phyloP scores from a whole-genome alignment of 495 filamentous ascomycete species.

The Letharia columbiana region DNA sequence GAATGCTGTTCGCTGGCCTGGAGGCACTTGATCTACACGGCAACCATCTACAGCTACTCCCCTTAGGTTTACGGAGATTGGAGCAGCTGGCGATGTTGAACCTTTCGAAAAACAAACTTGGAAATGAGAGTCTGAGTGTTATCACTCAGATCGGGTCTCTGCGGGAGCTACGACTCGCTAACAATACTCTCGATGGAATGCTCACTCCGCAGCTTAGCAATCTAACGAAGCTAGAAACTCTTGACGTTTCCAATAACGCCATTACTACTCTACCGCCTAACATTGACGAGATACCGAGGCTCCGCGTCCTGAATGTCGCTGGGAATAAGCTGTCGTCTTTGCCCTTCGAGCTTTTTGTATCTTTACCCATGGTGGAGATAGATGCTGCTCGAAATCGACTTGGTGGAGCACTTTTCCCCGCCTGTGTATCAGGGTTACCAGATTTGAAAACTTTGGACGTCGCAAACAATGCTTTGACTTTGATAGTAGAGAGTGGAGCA shows the following conservation, averaged over 20 bases:
- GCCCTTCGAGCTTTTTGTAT: slow-evolving; percentile 57
- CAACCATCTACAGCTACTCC: slow-evolving; percentile 64
- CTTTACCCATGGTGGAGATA: slow-evolving; percentile 64
- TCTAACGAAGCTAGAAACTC: slow-evolving; percentile 59
- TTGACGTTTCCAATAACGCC: slow-evolving; percentile 76
- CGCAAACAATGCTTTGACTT: slow-evolving; percentile 61
- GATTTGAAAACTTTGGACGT: slow-evolving; percentile 67
- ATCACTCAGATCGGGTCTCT: slow-evolving; percentile 62
- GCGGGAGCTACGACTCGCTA: slow-evolving; percentile 70
- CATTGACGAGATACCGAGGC: slow-evolving; percentile 52
- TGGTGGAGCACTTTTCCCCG: slow-evolving; percentile 58
- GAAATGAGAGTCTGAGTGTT: slow-evolving; percentile 58
- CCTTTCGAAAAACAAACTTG: slow-evolving; percentile 73
- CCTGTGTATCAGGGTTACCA: slow-evolving; percentile 45
- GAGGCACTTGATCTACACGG: slow-evolving; percentile 79
- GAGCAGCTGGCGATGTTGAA: slow-evolving; percentile 70
- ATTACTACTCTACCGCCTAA: slow-evolving; percentile 65
- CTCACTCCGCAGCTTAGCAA: slow-evolving; percentile 49
- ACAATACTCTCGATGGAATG: slow-evolving; percentile 63
- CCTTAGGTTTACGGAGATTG: slow-evolving; percentile 65
- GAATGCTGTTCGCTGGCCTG: slow-evolving; percentile 73
- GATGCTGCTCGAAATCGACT: slow-evolving; percentile 73
- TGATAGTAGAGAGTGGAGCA: slow-evolving; percentile 39
- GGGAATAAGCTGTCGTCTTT: slow-evolving; percentile 64
- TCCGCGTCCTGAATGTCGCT: slow-evolving; percentile 68